Percentiles rank a stretch among this genome's conserved stretches.
phyloP scores from a whole-genome alignment of 148 eudicot species.

The Beta vulgaris region DNA sequence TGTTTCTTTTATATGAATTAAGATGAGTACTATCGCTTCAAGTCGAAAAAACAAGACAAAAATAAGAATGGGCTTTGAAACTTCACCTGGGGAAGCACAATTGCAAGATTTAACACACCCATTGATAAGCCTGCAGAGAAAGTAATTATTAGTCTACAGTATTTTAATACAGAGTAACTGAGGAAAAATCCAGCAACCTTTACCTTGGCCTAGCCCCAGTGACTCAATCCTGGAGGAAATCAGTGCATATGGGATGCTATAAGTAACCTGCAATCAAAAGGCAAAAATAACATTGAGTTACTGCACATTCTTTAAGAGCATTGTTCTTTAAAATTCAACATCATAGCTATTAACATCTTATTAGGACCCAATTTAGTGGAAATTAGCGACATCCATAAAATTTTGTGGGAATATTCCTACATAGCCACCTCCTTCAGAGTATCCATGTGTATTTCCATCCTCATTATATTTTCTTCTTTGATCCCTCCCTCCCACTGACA shows the following conservation, averaged over 20 bases:
- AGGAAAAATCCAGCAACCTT: slow-evolving; percentile 10
- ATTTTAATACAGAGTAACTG: background rate
- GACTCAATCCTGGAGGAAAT: slow-evolving; percentile 58
- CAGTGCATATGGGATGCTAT: slow-evolving; percentile 95
- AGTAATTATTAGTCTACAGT: slow-evolving; percentile 9
- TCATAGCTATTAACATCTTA: background rate
- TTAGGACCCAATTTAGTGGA: background rate
- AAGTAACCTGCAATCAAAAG: slow-evolving; percentile 76
- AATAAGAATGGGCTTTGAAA: background rate
- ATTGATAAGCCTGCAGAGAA: slow-evolving; percentile 78
- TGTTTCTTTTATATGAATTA: background rate
- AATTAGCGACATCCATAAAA: no score
- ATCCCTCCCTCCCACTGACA: background rate
- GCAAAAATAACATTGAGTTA: background rate
- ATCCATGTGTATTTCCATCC: background rate
- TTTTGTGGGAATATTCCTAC: no score
- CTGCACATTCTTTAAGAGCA: background rate
- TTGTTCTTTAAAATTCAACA: background rate
- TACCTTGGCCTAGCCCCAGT: slow-evolving; percentile 96
- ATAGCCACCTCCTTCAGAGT: background rate
- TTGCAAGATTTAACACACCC: slow-evolving; percentile 95
- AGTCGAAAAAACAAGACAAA: background rate
- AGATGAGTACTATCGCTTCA: background rate
- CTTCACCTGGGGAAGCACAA: slow-evolving; percentile 84
- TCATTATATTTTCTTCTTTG: background rate